Conservation (phyloP, 108 stramenopile genomes). For the Pseudonitzschia multiseries region DNA sequence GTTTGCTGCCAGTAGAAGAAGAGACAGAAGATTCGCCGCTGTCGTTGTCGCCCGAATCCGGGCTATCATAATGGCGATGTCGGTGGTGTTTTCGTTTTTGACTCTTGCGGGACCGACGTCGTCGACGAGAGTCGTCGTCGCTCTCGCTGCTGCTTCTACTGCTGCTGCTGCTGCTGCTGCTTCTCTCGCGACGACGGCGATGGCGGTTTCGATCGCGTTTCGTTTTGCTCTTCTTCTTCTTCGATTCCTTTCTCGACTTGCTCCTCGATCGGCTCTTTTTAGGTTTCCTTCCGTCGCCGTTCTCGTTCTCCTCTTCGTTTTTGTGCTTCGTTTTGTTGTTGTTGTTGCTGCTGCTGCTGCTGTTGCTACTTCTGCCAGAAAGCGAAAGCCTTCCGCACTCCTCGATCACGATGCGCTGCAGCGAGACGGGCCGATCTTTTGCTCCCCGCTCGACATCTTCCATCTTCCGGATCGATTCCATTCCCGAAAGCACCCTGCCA, state of each 20-base stretch:
- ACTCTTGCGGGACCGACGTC: neutral
- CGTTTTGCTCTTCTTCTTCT: neutral
- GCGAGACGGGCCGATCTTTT: constrained; percentile 47
- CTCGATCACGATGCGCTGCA: constrained; percentile 67
- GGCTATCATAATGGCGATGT: neutral
- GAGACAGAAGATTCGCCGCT: neutral
- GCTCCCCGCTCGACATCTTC: constrained; percentile 58
- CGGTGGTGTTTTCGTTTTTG: neutral
- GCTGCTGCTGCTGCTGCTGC: neutral
- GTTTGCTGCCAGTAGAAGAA: neutral
- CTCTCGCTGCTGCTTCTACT: neutral
- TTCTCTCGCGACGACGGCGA: neutral
- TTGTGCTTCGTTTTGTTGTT: neutral
- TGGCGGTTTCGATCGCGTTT: neutral
- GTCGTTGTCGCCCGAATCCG: neutral
- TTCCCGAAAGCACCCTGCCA: constrained; percentile 64
- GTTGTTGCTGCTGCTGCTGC: neutral
- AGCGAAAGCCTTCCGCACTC: constrained; percentile 73
- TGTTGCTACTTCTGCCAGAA: neutral
- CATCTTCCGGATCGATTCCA: constrained; percentile 69
- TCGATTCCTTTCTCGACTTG: constrained; percentile 3
- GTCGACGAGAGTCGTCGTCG: neutral
- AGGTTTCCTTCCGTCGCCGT: neutral
- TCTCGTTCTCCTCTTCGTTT: neutral
- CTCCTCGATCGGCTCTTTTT: neutral